These are phyloP conservation scores for Aspergillus sparsus DNA, from an alignment of 495 filamentous ascomycete species.

Conservation along the genomic window DNA sequence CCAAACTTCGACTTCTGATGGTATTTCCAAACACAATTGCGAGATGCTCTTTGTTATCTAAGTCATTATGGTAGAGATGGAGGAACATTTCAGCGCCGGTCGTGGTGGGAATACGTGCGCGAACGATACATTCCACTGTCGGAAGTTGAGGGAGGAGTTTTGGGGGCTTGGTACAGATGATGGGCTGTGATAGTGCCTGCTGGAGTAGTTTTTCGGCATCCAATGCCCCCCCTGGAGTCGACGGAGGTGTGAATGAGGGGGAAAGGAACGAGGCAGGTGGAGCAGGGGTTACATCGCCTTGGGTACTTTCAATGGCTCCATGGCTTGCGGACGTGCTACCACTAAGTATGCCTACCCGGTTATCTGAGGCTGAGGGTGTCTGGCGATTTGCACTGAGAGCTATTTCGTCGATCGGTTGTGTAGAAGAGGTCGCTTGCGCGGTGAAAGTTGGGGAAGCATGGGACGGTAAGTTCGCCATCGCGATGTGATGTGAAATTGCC, in stretches of 20 bases:
- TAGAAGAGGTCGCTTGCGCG: constrained; percentile 39
- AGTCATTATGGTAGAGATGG: constrained; percentile 88
- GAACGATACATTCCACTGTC: constrained; percentile 76
- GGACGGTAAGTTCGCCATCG: constrained; percentile 53
- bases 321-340: constrained; percentile 26
- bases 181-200: constrained; percentile 28
- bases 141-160: constrained; percentile 70
- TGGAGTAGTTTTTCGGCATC: constrained; percentile 48
- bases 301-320: constrained; percentile 24
- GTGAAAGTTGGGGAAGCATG: constrained; percentile 54
- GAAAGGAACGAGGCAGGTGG: constrained; percentile 61
- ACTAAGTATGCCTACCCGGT: constrained; percentile 21
- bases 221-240: constrained; percentile 66
- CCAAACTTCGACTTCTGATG: constrained; percentile 79
- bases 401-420: constrained; percentile 32
- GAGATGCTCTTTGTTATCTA: constrained; percentile 93
- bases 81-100: constrained; percentile 94
- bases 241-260: constrained; percentile 77
- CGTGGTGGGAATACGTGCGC: constrained; percentile 83
- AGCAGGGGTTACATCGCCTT: constrained; percentile 38
- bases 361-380: constrained; percentile 11
- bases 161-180: constrained; percentile 54
- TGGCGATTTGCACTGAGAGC: constrained; percentile 20
- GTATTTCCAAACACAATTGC: constrained; percentile 93
- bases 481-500: constrained; percentile 20